Conservation (phyloP, 257 asterid species). For the Solanum microdontum region DNA sequence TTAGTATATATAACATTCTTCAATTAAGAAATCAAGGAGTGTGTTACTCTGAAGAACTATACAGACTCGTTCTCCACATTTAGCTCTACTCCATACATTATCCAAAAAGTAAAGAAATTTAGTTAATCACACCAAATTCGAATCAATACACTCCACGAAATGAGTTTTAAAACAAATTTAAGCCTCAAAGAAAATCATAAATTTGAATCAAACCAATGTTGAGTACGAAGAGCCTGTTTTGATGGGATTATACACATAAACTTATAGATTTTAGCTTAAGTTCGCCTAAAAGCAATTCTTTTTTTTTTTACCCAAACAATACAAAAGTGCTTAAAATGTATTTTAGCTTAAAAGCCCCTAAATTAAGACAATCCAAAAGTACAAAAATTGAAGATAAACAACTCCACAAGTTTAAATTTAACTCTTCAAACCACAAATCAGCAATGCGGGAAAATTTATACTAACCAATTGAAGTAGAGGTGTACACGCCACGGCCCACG, state of each 20-base stretch:
- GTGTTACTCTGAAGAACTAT: background rate
- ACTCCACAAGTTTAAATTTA: background rate
- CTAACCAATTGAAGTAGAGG: conserved; percentile 36
- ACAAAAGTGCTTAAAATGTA: background rate
- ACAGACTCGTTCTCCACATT: background rate
- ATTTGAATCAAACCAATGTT: background rate
- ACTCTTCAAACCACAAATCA: background rate
- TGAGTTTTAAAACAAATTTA: background rate
- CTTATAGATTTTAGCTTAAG: background rate
- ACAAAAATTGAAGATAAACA: background rate
- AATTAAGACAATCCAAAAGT: background rate
- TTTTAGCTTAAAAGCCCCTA: background rate
- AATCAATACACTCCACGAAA: background rate
- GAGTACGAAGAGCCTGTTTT: background rate
- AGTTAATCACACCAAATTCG: background rate
- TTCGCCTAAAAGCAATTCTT: background rate
- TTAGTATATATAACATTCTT: background rate
- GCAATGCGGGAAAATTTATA: background rate
- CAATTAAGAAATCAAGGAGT: background rate
- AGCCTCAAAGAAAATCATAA: background rate
- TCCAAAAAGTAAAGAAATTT: background rate
- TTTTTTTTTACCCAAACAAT: background rate
- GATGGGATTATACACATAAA: background rate
- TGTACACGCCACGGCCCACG: conserved; percentile 28
- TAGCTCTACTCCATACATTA: background rate